Conservation (phyloP, 2,329 filamentous ascomycete species). For the Diatrype stigma region DNA sequence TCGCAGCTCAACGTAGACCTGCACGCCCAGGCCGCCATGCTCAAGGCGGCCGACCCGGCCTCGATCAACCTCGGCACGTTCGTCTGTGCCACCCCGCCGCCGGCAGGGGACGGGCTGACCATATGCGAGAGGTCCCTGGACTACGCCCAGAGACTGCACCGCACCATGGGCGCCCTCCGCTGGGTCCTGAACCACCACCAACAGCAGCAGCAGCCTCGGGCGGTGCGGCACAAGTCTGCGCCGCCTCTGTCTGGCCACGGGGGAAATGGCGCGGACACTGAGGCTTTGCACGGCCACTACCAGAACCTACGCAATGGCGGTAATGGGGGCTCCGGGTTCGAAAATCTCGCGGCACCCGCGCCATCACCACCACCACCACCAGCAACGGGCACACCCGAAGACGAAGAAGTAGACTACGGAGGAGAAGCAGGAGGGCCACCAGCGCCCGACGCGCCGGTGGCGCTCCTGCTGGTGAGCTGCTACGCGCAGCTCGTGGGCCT, state of each 20-base stretch:
- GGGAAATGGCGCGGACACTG: background rate
- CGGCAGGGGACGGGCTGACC: background rate
- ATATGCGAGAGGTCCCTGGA: background rate
- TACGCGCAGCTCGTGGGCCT: constrained; percentile 14
- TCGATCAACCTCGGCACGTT: constrained; percentile 9
- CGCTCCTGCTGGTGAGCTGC: constrained; percentile 13
- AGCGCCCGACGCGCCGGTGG: constrained; percentile 8
- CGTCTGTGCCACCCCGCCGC: constrained; percentile 4
- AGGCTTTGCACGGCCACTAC: background rate
- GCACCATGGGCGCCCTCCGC: background rate
- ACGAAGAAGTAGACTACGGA: background rate
- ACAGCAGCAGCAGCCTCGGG: no score
- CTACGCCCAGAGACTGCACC: background rate
- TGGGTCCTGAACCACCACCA: no score
- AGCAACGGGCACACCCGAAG: background rate
- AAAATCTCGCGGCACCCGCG: no score
- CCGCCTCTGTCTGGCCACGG: background rate
- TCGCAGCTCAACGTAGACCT: constrained; percentile 15
- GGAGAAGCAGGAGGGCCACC: background rate
- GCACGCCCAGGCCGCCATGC: constrained; percentile 4
- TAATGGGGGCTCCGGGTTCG: no score
- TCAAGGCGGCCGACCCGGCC: constrained; percentile 3
- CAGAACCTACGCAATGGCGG: no score
- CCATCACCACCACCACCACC: no score
- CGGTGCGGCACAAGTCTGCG: no score